A percentile compares a stretch with the other conserved stretches of the same genome.
Conservation (phyloP, 768 basidiomycete genomes). For the Phylloporus scabripes region DNA sequence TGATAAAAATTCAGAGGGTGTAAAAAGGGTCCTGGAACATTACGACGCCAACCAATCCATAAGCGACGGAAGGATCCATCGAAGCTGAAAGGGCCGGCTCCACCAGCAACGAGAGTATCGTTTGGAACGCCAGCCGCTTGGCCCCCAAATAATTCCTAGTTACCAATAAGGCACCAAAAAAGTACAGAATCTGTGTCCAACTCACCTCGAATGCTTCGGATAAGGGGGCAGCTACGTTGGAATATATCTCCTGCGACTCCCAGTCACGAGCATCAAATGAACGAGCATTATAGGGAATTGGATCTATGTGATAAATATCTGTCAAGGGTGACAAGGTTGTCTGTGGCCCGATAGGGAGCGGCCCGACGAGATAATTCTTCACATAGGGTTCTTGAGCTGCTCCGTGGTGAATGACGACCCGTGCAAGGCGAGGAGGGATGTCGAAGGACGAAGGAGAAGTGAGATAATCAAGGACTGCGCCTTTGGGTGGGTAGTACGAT, state of each 20-base stretch:
- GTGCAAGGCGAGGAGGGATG: conserved; percentile 39
- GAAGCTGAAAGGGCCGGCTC: conserved; percentile 49
- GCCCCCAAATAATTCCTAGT: conserved; percentile 46
- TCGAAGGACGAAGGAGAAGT: conserved; percentile 24
- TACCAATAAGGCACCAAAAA: not conserved
- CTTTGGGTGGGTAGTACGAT: conserved; percentile 44
- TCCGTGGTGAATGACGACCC: conserved; percentile 50
- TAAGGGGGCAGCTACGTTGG: conserved; percentile 32
- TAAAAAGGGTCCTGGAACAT: conserved; percentile 47
- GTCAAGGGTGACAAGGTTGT: conserved; percentile 40
- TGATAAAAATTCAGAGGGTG: conserved; percentile 52
- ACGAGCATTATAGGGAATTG: conserved; percentile 52
- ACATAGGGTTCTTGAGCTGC: conserved; percentile 37
- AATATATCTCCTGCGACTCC: conserved; percentile 26
- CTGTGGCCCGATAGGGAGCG: conserved; percentile 40
- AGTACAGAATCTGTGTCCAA: not conserved
- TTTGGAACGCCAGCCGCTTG: conserved; percentile 38
- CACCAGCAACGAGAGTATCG: conserved; percentile 45
- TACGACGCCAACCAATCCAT: conserved; percentile 49
- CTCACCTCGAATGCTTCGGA: conserved; percentile 39
- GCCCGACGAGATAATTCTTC: conserved; percentile 53
- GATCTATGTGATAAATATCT: conserved; percentile 48
- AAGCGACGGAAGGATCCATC: conserved; percentile 55
- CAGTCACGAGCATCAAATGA: conserved; percentile 30
- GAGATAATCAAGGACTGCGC: conserved; percentile 43